A percentile compares a stretch with the other conserved stretches of the same genome.
Conservation (phyloP, 2,329 filamentous ascomycete species). For the Penicillium sp. region DNA sequence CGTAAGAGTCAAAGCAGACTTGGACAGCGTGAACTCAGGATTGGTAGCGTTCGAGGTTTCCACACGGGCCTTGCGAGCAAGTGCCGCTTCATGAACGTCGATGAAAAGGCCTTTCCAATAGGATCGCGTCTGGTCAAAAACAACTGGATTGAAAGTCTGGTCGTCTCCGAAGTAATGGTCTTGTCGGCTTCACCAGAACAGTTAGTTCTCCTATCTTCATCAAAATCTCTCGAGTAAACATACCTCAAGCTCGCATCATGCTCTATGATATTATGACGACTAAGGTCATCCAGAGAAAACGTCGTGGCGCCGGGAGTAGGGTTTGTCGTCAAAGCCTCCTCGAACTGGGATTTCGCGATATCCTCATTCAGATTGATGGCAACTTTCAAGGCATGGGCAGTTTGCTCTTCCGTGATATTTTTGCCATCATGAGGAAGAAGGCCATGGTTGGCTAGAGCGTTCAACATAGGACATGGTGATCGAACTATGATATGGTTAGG, state of each 20-base stretch:
- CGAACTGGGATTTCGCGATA: neutral
- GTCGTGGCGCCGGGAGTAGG: neutral
- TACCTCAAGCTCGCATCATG: slow-evolving; percentile 6
- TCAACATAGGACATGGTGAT: slow-evolving; percentile 3
- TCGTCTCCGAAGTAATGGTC: slow-evolving; percentile 13
- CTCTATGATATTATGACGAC: neutral
- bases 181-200: slow-evolving; percentile 3
- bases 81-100: neutral
- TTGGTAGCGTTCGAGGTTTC: neutral
- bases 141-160: slow-evolving; percentile 5
- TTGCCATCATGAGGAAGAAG: neutral
- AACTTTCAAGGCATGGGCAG: neutral
- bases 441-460: slow-evolving; percentile 3
- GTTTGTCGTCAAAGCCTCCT: neutral
- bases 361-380: neutral
- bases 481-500: neutral
- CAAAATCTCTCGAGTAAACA: too few relatives aligned
- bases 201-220: neutral
- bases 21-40: neutral
- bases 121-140: slow-evolving; percentile 13
- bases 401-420: neutral
- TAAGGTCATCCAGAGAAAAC: slow-evolving; percentile 2
- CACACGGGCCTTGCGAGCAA: slow-evolving; percentile 4
- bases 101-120: slow-evolving; percentile 6
- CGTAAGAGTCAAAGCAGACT: neutral